Evolutionary conservation across 306 rosid genomes (phyloP).

Genomic region (Lathyrus oleraceus): DNA sequence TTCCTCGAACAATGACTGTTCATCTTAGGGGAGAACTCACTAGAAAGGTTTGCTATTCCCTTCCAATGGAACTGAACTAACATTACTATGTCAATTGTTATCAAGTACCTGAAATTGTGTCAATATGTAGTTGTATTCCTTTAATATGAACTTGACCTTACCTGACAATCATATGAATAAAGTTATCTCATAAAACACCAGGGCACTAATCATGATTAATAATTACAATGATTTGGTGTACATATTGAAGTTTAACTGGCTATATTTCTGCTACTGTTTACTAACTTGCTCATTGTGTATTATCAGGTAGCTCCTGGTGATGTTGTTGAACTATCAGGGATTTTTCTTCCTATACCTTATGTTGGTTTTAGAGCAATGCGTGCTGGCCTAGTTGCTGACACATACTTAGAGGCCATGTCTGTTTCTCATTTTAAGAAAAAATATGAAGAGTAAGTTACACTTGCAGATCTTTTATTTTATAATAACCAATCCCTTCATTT

Average conservation of each 20-base stretch:
- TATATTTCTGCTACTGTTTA: constrained; percentile 23
- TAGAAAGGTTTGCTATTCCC: constrained; percentile 69
- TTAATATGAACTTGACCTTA: neutral
- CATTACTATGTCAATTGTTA: neutral
- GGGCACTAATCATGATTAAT: neutral
- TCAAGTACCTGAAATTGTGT: constrained; percentile 25
- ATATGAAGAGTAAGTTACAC: constrained; percentile 87
- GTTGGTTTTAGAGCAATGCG: constrained; percentile 96
- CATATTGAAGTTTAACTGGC: constrained; percentile 17
- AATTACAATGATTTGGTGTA: constrained; percentile 1
- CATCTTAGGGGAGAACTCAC: constrained; percentile 99
- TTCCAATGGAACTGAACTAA: constrained; percentile 30
- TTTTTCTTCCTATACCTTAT: constrained; percentile 95
- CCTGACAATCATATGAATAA: constrained; percentile 1
- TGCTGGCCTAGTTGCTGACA: constrained; percentile 96
- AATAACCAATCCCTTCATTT: neutral
- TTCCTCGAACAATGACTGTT: constrained; percentile 93
- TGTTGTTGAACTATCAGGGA: constrained; percentile 90
- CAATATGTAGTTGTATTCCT: neutral
- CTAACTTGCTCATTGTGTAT: constrained; percentile 24
- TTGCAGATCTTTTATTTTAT: constrained; percentile 22
- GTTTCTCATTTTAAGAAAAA: constrained; percentile 86
- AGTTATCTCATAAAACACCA: constrained; percentile 6
- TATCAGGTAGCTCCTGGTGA: constrained; percentile 95
- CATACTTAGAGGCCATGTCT: constrained; percentile 98